Evolutionary conservation across 2,329 filamentous ascomycete genomes (phyloP).

Genomic region (Colletotrichum sp.): DNA sequence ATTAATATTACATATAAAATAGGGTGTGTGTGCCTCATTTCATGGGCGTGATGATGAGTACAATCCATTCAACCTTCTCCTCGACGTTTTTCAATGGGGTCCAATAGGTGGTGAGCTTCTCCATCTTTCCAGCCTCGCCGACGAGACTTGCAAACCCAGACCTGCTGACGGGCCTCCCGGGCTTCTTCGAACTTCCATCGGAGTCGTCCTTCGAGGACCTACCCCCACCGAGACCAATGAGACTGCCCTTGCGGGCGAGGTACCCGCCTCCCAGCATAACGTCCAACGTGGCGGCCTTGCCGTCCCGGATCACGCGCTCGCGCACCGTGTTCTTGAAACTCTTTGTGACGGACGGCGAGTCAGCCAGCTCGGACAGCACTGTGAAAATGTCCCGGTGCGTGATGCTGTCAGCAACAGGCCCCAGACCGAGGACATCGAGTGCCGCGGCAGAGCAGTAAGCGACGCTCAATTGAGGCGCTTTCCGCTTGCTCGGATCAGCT

Average conservation of each 20-base stretch:
- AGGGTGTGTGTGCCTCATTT: neutral
- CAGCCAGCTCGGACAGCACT: conserved; percentile 53
- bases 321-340: conserved; percentile 50
- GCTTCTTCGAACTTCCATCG: conserved; percentile 3
- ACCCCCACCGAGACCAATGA: conserved; percentile 15
- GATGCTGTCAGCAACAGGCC: conserved; percentile 33
- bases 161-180: conserved; percentile 1
- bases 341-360: conserved; percentile 46
- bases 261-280: conserved; percentile 22
- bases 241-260: conserved; percentile 17
- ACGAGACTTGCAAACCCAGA: conserved; percentile 19
- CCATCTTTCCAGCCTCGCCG: conserved; percentile 2
- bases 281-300: conserved; percentile 38
- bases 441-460: conserved; percentile 52
- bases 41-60: conserved; percentile 19
- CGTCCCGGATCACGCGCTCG: conserved; percentile 39
- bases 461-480: conserved; percentile 40
- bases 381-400: conserved; percentile 58
- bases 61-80: conserved; percentile 19
- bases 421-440: conserved; percentile 49
- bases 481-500: conserved; percentile 28
- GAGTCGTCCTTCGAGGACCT: conserved; percentile 7
- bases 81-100: conserved; percentile 21
- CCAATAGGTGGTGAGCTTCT: conserved; percentile 21
- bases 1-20: neutral